Evolutionary conservation across 768 basidiomycete genomes (phyloP).

Genomic region (Gyrodon lividus): DNA sequence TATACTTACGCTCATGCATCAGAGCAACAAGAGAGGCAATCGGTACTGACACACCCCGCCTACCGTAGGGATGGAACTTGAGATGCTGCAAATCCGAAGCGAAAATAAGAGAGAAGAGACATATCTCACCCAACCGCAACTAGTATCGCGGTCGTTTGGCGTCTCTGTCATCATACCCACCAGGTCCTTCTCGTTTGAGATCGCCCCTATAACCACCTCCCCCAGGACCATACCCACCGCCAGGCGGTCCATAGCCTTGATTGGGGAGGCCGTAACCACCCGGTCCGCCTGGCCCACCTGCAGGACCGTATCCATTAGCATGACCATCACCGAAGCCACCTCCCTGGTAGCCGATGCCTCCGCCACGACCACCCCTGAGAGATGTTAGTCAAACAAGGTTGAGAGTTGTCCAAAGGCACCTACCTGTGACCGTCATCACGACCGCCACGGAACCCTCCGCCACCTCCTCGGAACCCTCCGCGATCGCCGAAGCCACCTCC

Average conservation of each 20-base stretch:
- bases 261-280: slow-evolving; percentile 42
- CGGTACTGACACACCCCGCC: slow-evolving; percentile 36
- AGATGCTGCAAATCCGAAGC: slow-evolving; percentile 22
- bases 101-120: slow-evolving; percentile 26
- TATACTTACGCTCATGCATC: slow-evolving; percentile 36
- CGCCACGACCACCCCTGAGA: slow-evolving; percentile 60
- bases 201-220: slow-evolving; percentile 66
- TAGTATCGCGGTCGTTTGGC: slow-evolving; percentile 81
- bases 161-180: slow-evolving; percentile 82
- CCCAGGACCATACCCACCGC: slow-evolving; percentile 43
- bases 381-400: slow-evolving; percentile 16
- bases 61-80: slow-evolving; percentile 29
- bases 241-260: slow-evolving; percentile 44
- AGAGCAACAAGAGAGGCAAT: slow-evolving; percentile 26
- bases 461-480: slow-evolving; percentile 43
- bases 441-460: slow-evolving; percentile 37
- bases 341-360: slow-evolving; percentile 70
- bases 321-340: slow-evolving; percentile 55
- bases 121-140: slow-evolving; percentile 38
- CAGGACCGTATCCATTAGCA: slow-evolving; percentile 55
- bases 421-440: slow-evolving; percentile 54
- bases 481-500: slow-evolving; percentile 41
- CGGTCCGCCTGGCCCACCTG: slow-evolving; percentile 41
- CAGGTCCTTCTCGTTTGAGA: slow-evolving; percentile 72
- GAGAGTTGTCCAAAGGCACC: slow-evolving; percentile 1